Evolutionary conservation across 192 early-diverging fungal genomes (phyloP), one percentile per base, ranked within the genome.

Genomic region (Coemansia sp.): DNA sequence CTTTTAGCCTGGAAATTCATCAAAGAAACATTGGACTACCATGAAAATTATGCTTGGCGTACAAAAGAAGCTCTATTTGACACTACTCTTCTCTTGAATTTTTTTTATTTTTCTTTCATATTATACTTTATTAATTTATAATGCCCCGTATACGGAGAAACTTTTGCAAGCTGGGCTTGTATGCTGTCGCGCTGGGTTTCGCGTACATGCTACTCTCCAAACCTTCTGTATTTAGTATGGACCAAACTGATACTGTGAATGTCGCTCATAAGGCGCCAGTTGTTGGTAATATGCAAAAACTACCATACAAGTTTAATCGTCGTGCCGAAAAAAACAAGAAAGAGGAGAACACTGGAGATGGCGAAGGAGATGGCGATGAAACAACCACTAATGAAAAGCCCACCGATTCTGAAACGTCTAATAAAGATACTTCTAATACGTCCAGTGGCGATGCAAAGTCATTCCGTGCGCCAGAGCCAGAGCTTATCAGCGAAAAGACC

Each of bases 401-500:
- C 31, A 35, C 31, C 3, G 31, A 9, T 5, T 14, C 4, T 45
- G 41, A n/a, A n/a, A 45, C 14, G 3, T 16, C 41, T 3, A 43
- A n/a, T 11, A 43, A n/a, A 31, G 7, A 7, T 5, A 7, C 29
- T 31, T 31, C 6, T 43, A 43, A 4, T 43, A n/a, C n/a, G 19
- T 19, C 39, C 16, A 45, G 22, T 2, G 37, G 41, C 0, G 59
- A 60, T 6, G 49, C 67, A 23, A 67, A 68, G 56, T 22, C 12
- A 14, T 77, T 77, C 49, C 67, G 59, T n/a, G 75, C 75, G 6
- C 52, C 38, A 0, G 57, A 64, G 6, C 58, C 75, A 1, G 52
- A 23, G 9, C 62, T 77, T n/a, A 14, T 72, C 8, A 48, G 59
- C 3, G 23, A 53, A 31, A 26, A 19, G 6, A 37, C 41, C 17